Evolutionary conservation across 2,329 filamentous ascomycete genomes (phyloP).

Genomic region (Microdochium trichocladiopsis): DNA sequence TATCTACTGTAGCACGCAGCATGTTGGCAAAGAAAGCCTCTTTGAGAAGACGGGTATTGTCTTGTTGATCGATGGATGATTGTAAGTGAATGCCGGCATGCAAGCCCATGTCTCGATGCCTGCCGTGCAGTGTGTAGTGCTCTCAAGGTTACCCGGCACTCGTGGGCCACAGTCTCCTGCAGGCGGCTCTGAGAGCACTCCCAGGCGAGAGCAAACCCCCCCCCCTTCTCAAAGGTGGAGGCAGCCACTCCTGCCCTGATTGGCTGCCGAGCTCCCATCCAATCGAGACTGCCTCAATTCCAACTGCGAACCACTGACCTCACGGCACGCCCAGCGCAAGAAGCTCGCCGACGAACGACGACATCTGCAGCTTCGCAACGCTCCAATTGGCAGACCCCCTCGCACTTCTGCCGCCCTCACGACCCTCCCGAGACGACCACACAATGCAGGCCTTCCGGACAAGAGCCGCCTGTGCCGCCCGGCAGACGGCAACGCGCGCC

Average conservation of each 20-base stretch:
- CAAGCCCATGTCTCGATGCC: too few relatives aligned
- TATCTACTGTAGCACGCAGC: too few relatives aligned
- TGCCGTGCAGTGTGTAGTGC: background rate
- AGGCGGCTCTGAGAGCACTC: too few relatives aligned
- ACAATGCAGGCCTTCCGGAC: conserved; percentile 31
- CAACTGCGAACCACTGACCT: conserved; percentile 5
- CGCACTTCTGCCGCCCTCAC: conserved; percentile 4
- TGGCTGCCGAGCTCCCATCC: conserved; percentile 11
- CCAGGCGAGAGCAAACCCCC: too few relatives aligned
- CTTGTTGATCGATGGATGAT: too few relatives aligned
- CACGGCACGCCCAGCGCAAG: background rate
- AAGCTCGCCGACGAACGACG: background rate
- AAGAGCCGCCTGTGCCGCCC: conserved; percentile 32
- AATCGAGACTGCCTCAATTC: conserved; percentile 10
- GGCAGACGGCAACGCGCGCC: conserved; percentile 22
- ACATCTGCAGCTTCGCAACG: background rate
- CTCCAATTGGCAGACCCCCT: conserved; percentile 15
- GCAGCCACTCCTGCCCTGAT: conserved; percentile 8
- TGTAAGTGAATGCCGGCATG: too few relatives aligned
- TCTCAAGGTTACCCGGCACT: background rate
- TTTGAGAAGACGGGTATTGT: too few relatives aligned
- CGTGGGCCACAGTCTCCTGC: too few relatives aligned
- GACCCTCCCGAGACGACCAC: background rate
- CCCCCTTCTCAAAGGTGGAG: background rate
- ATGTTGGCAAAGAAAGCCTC: too few relatives aligned